Evolutionary conservation across 352 stramenopile species (phyloP).

Genomic region (Pythium aphanidermatum): DNA sequence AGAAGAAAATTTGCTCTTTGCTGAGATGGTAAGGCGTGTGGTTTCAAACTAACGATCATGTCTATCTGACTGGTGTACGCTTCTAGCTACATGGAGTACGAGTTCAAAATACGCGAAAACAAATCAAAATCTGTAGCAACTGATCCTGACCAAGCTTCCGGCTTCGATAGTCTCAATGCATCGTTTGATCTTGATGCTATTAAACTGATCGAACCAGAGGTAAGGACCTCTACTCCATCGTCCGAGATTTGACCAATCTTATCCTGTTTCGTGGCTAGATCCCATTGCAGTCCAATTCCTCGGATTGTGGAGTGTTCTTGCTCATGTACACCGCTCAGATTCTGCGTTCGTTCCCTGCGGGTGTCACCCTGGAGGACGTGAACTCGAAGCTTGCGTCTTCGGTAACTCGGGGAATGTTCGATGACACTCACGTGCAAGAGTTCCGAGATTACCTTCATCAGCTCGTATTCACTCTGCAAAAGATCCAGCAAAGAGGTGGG

Average conservation of each 20-base stretch:
- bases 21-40: slow-evolving; percentile 88
- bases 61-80: background rate
- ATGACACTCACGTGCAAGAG: slow-evolving; percentile 54
- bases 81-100: slow-evolving; percentile 64
- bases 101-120: slow-evolving; percentile 48
- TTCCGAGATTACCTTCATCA: slow-evolving; percentile 79
- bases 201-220: slow-evolving; percentile 18
- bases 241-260: background rate
- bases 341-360: slow-evolving; percentile 46
- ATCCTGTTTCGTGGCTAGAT: slow-evolving; percentile 35
- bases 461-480: slow-evolving; percentile 62
- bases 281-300: slow-evolving; percentile 90
- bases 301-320: slow-evolving; percentile 89
- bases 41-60: slow-evolving; percentile 61
- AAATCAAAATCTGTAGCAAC: no score
- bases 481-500: slow-evolving; percentile 42
- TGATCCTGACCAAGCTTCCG: background rate
- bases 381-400: slow-evolving; percentile 33
- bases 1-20: slow-evolving; percentile 78
- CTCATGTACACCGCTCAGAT: slow-evolving; percentile 76
- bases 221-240: background rate
- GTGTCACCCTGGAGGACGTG: slow-evolving; percentile 49
- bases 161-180: no score
- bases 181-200: slow-evolving; percentile 15
- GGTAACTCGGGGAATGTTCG: slow-evolving; percentile 58